These are phyloP conservation scores for Periconia sp. DNA, from an alignment of 2,329 filamentous ascomycete species.

Conservation along the genomic window DNA sequence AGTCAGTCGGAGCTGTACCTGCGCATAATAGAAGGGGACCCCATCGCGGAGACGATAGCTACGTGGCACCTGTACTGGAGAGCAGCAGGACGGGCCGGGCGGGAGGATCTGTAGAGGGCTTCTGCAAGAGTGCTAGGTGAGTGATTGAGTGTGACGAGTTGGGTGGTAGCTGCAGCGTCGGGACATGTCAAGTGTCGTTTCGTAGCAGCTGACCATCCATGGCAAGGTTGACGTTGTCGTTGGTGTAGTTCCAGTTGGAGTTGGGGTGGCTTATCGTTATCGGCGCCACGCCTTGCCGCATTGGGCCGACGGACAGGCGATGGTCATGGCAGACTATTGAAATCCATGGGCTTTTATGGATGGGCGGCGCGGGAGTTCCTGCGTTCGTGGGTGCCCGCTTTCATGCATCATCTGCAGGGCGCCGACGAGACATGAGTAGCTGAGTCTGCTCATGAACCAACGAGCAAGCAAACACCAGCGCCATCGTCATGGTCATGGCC, in stretches of 20 bases:
- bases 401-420: slow-evolving; percentile 6
- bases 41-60: slow-evolving; percentile 12
- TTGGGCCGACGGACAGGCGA: slow-evolving; percentile 8
- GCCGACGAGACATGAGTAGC: slow-evolving; percentile 4
- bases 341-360: background rate
- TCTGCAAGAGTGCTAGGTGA: slow-evolving; percentile 22
- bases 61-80: slow-evolving; percentile 42
- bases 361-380: slow-evolving; percentile 11
- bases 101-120: slow-evolving; percentile 40
- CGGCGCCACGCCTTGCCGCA: slow-evolving; percentile 1
- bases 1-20: slow-evolving; percentile 17
- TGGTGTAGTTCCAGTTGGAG: background rate
- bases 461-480: too few relatives aligned
- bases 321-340: background rate
- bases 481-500: too few relatives aligned
- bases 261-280: slow-evolving; percentile 14
- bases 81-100: slow-evolving; percentile 38
- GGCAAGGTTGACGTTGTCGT: background rate
- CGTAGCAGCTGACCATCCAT: slow-evolving; percentile 2
- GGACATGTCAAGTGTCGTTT: slow-evolving; percentile 7
- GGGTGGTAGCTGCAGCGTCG: slow-evolving; percentile 29
- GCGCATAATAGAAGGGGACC: slow-evolving; percentile 32
- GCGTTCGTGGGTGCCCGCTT: background rate
- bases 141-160: slow-evolving; percentile 24
- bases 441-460: too few relatives aligned